phyloP scores from a whole-genome alignment of 2,329 filamentous ascomycete genomes.

The Fusarium papillatum region DNA sequence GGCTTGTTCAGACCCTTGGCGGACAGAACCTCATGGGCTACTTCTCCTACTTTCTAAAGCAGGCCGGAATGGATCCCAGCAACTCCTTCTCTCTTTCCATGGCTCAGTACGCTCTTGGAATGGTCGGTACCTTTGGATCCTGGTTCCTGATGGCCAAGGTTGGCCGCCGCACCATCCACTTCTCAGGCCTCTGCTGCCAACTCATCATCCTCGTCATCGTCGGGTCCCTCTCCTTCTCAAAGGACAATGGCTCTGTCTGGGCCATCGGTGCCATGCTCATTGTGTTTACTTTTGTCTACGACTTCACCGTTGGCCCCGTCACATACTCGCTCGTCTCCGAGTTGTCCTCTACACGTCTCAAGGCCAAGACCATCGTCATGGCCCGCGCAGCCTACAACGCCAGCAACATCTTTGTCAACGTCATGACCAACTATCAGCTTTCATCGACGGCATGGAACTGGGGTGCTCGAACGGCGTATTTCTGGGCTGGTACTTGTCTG shows the following conservation, averaged over 20 bases:
- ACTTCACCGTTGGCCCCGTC: slow-evolving; percentile 67
- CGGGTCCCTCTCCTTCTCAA: slow-evolving; percentile 54
- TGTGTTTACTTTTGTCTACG: slow-evolving; percentile 66
- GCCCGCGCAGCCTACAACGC: slow-evolving; percentile 59
- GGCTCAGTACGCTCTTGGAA: slow-evolving; percentile 63
- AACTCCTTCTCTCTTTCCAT: slow-evolving; percentile 62
- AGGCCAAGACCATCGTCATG: slow-evolving; percentile 67
- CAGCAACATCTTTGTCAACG: slow-evolving; percentile 63
- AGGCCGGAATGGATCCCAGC: slow-evolving; percentile 58
- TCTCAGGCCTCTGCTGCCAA: slow-evolving; percentile 58
- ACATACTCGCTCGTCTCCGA: slow-evolving; percentile 67
- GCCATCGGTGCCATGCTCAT: slow-evolving; percentile 62
- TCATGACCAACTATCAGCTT: slow-evolving; percentile 63
- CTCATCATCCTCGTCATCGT: slow-evolving; percentile 56
- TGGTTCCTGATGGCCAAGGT: slow-evolving; percentile 64
- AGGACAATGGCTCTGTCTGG: slow-evolving; percentile 52
- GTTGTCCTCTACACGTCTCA: slow-evolving; percentile 65
- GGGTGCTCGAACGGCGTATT: slow-evolving; percentile 61
- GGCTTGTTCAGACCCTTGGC: slow-evolving; percentile 62
- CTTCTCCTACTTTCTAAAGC: slow-evolving; percentile 60
- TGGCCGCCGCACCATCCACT: slow-evolving; percentile 64
- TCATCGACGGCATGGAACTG: slow-evolving; percentile 61
- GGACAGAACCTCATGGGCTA: slow-evolving; percentile 65
- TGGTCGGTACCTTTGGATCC: slow-evolving; percentile 63
- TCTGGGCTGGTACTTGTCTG: slow-evolving; percentile 63